Percentiles rank a stretch among this genome's conserved stretches.
Conservation (phyloP, 208 protist species). For the Trypanosoma brucei region DNA sequence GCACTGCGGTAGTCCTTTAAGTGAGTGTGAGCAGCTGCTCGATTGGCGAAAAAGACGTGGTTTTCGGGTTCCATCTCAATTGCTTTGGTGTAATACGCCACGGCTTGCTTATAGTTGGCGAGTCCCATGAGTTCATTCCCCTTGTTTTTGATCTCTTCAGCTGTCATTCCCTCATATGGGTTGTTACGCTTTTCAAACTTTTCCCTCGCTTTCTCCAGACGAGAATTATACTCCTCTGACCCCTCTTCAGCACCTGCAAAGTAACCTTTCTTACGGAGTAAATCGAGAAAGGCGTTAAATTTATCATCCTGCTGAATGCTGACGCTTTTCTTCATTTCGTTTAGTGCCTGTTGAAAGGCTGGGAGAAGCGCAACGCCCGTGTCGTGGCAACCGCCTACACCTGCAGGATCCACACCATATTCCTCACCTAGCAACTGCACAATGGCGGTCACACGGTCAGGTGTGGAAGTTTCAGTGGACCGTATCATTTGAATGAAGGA, state of each 20-base stretch:
- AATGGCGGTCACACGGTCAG: conserved; percentile 40
- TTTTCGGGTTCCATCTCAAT: conserved; percentile 89
- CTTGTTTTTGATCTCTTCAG: conserved; percentile 91
- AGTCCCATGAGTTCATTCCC: conserved; percentile 89
- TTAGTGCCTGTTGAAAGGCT: conserved; percentile 48
- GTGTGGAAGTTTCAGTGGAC: conserved; percentile 29
- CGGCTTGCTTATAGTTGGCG: conserved; percentile 91
- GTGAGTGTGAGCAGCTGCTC: conserved; percentile 89
- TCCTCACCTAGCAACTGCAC: conserved; percentile 63
- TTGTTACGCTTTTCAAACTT: conserved; percentile 90
- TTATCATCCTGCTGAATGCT: conserved; percentile 80
- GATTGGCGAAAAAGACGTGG: conserved; percentile 89
- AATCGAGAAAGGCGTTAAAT: conserved; percentile 75
- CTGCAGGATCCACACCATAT: conserved; percentile 74
- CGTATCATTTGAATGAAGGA: conserved; percentile 80
- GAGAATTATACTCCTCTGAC: conserved; percentile 69
- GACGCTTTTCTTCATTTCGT: conserved; percentile 33
- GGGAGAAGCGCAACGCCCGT: conserved; percentile 60
- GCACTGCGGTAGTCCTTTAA: conserved; percentile 87
- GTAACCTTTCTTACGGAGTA: conserved; percentile 90
- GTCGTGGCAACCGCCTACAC: conserved; percentile 62
- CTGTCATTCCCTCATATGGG: conserved; percentile 85
- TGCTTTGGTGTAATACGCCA: conserved; percentile 91
- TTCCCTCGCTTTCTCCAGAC: conserved; percentile 75
- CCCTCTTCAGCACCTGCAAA: conserved; percentile 77